These are phyloP conservation scores for Inga leiocalycina DNA, from an alignment of 306 rosid genomes.

Conservation along the genomic window DNA sequence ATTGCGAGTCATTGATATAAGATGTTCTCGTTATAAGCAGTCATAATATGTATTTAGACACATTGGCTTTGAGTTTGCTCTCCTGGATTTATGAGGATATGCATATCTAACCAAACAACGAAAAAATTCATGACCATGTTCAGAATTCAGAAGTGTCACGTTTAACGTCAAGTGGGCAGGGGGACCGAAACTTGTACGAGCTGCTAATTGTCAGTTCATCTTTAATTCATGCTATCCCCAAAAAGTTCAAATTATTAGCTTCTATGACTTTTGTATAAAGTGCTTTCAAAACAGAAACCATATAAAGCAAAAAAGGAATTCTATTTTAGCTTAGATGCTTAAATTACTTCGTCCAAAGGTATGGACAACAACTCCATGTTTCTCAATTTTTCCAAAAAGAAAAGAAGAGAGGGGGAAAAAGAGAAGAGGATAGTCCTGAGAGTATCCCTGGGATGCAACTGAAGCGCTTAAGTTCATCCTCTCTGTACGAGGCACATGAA, in stretches of 20 bases:
- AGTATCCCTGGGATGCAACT: constrained; percentile 3
- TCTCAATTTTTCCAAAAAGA: not conserved
- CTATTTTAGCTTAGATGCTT: not conserved
- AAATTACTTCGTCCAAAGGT: not conserved
- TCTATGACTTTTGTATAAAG: not conserved
- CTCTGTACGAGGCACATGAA: not conserved
- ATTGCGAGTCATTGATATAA: not conserved
- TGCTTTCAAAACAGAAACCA: not conserved
- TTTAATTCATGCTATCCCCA: not conserved
- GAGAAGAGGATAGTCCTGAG: not conserved
- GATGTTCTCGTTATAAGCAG: constrained; percentile 2
- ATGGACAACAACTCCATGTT: not conserved
- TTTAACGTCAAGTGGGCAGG: not conserved
- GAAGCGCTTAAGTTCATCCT: not conserved
- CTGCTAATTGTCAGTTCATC: not conserved
- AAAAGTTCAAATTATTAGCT: not conserved
- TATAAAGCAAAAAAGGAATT: not conserved
- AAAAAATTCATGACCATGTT: not conserved
- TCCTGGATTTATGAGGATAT: not conserved
- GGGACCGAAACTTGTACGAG: not conserved
- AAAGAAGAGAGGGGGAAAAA: not conserved
- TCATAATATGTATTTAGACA: not conserved
- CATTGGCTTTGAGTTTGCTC: constrained; percentile 5
- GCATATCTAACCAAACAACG: not conserved
- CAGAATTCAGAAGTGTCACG: not conserved